These are phyloP conservation scores for Coemansia sp. DNA, from an alignment of 192 early-diverging fungal species.

Conservation along the genomic window DNA sequence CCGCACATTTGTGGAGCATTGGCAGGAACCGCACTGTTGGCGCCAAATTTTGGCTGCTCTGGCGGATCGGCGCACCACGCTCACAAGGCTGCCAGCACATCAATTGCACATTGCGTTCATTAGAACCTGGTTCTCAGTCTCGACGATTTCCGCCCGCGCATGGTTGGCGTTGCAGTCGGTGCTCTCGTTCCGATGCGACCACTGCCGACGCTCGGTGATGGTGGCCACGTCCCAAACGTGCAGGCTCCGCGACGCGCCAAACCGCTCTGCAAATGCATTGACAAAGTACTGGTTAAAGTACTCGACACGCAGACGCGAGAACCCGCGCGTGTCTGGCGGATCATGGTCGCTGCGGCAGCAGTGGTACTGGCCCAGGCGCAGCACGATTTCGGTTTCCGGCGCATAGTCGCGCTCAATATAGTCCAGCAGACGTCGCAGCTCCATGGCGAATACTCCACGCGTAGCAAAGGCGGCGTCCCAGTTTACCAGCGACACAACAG, in stretches of 20 bases:
- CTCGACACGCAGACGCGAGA: slow-evolving; percentile 18
- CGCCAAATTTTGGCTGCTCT: no score
- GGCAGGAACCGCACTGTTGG: no score
- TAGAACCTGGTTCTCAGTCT: not conserved
- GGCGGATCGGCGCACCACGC: no score
- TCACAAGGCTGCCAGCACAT: no score
- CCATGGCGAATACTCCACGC: slow-evolving; percentile 15
- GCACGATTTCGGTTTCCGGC: slow-evolving; percentile 25
- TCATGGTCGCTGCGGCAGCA: slow-evolving; percentile 50
- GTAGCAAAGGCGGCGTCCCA: slow-evolving; percentile 53
- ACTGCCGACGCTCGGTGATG: slow-evolving; percentile 29
- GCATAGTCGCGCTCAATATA: slow-evolving; percentile 29
- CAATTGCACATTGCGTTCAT: not conserved
- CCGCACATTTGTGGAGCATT: no score
- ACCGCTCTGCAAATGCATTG: slow-evolving; percentile 17
- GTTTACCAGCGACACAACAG: slow-evolving; percentile 44
- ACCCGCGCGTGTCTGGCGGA: slow-evolving; percentile 10
- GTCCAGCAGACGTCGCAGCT: slow-evolving; percentile 19
- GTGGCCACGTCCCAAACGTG: slow-evolving; percentile 48
- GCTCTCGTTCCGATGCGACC: slow-evolving; percentile 2
- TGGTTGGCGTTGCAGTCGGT: slow-evolving; percentile 1
- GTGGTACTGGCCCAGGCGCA: slow-evolving; percentile 54
- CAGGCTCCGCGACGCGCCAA: slow-evolving; percentile 6
- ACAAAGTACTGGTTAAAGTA: slow-evolving; percentile 30
- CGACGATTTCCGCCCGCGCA: not conserved